Base-by-base conservation (phyloP, 352 stramenopile genomes). In the Phytopythium delawarense region DNA sequence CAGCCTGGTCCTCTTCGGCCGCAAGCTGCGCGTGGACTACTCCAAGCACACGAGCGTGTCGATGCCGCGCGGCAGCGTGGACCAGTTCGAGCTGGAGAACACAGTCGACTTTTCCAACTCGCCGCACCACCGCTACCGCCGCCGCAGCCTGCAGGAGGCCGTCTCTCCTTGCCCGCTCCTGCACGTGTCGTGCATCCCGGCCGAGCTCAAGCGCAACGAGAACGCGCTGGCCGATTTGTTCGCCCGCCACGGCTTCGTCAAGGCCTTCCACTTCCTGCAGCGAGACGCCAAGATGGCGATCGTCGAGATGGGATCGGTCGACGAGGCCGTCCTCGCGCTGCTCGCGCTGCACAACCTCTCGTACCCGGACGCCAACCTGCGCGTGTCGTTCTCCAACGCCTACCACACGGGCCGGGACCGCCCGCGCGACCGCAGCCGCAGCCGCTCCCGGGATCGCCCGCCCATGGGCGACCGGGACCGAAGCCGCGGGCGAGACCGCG, bases 201-300 rank as follows among this genome's bases (percentile, higher is more conserved):
- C 76, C 44, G 75, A 89, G 28, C 53, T 94, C 32, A 83, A 94
- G 69, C 76, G 69, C 61, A 75, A 78, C 65, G 69, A 87, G 56
- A 84, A 78, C 49, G 75, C 73, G 23, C 72, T 92, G 44, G 59
- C 85, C 28, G 76, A 79, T 30, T 72, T 91, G 34, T 94, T 92
- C 67, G 69, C 79, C 16, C 75, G 82, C 48, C 87, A 79, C 58
- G 85, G 85, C 46, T 86, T 85, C 40, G 73, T 94, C 42, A 89
- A 91, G 61, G 75, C 79, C 51, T 91, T 91, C 59, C 78, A 85
- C 56, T 89, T 73, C 61, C 71, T 92, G 64, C 42, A 49, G 20
- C 79, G 85, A 62, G 88, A 89, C 59, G 85, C 89, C 67, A 90
- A 90, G 68, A 91, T 90, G 81, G 85, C 82, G 44, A 65, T 92